A percentile compares a stretch with the other conserved stretches of the same genome.
Evolutionary conservation across 257 asterid species (phyloP).

Genomic region (Solanum pimpinellifolium): DNA sequence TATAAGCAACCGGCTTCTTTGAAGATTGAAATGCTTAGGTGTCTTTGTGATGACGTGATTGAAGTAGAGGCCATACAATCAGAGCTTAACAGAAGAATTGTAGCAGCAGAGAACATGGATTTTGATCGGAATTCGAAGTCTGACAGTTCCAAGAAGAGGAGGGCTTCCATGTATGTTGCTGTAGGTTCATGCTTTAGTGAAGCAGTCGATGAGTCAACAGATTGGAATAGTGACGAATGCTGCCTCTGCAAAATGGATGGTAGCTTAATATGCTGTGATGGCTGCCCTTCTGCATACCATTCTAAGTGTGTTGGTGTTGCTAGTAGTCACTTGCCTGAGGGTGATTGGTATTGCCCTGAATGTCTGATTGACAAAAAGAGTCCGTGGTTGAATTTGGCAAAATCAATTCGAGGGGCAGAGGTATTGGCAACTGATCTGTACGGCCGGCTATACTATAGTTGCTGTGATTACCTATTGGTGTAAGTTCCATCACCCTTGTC

Average conservation of each 20-base stretch:
- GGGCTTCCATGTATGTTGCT: conserved; percentile 35
- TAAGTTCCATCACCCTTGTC: conserved; percentile 37
- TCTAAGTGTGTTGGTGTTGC: conserved; percentile 86
- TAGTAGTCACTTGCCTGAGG: conserved; percentile 81
- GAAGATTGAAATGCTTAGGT: conserved; percentile 69
- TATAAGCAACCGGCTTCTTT: conserved; percentile 50
- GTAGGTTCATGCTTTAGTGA: conserved; percentile 50
- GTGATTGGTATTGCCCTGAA: conserved; percentile 98
- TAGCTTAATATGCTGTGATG: conserved; percentile 90
- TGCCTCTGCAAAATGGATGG: conserved; percentile 97
- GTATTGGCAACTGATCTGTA: conserved; percentile 72
- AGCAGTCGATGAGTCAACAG: conserved; percentile 41
- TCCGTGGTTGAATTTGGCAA: conserved; percentile 51
- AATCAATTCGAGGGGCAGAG: conserved; percentile 69
- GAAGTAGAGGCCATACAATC: conserved; percentile 61
- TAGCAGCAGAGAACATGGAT: conserved; percentile 37
- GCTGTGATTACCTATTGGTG: conserved; percentile 91
- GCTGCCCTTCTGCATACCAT: conserved; percentile 98
- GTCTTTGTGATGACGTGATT: conserved; percentile 86
- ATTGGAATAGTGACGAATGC: conserved; percentile 89
- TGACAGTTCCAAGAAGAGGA: conserved; percentile 46
- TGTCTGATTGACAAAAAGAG: conserved; percentile 60
- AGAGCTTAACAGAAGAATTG: conserved; percentile 64
- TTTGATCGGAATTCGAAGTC: conserved; percentile 34
- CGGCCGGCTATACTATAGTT: conserved; percentile 57